phyloP scores from a whole-genome alignment of 176 grass and related monocot genomes.

The Bonia amplexicaulis region DNA sequence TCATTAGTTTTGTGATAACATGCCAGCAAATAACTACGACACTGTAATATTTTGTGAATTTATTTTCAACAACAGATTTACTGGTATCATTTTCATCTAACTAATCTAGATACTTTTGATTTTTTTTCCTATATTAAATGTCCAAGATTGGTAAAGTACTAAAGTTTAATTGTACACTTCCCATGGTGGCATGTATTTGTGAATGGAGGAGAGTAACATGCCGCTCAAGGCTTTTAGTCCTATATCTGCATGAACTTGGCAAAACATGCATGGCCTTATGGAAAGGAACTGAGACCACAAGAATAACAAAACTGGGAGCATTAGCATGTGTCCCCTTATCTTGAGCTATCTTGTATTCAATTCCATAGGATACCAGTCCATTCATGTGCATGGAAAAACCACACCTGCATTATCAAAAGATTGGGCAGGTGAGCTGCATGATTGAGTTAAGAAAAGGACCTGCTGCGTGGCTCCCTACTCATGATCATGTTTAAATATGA shows the following conservation, averaged over 20 bases:
- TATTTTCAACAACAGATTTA: neutral
- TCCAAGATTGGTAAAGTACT: neutral
- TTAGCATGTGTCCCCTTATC: conserved; percentile 48
- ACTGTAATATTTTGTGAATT: neutral
- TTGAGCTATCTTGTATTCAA: conserved; percentile 52
- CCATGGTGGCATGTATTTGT: neutral
- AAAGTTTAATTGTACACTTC: conserved; percentile 24
- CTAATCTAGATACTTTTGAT: neutral
- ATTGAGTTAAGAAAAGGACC: conserved; percentile 44
- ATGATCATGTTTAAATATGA: conserved; percentile 46
- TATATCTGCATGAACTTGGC: conserved; percentile 25
- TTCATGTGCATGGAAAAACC: conserved; percentile 48
- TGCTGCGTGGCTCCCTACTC: conserved; percentile 29
- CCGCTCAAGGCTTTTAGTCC: neutral
- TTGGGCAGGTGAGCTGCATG: conserved; percentile 49
- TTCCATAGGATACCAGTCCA: conserved; percentile 46
- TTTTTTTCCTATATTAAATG: neutral
- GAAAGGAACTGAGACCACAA: conserved; percentile 18
- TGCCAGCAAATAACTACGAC: neutral
- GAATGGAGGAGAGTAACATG: conserved; percentile 35
- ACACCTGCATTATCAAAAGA: conserved; percentile 46
- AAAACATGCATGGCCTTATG: conserved; percentile 27
- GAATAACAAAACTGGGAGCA: conserved; percentile 38
- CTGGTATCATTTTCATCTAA: neutral
- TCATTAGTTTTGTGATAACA: neutral